Base-by-base conservation (phyloP, 805 yeast species). In the Pichia occidentalis region DNA sequence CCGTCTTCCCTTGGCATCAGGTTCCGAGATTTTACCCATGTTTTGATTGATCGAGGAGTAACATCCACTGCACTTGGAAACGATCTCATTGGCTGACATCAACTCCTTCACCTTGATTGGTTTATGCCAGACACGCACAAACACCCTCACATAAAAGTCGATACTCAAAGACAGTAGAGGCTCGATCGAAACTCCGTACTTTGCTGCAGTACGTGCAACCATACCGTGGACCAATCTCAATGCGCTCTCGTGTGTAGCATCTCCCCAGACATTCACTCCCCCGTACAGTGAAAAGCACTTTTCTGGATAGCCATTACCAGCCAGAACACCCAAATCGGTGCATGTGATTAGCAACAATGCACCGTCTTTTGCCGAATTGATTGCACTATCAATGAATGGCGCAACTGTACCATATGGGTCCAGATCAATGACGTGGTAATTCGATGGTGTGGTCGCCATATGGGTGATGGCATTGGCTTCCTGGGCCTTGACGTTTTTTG, bases 331-430 rank as follows among this genome's bases (percentile, higher is more conserved):
- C 12, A 94, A 71, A 63, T 92, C 99, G 0, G 99, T 92, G 59
- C 98, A 92, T 0, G 99, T 92, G 3, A 92, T 90, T 35, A 92
- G 64, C 47, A 92, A 61, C 29, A 92, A 53, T 1, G 97, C 99
- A 39, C 80, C 88, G 48, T 88, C 87, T 34, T 72, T 73, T n/a
- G 88, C 73, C 23, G 80, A 66, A 52, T 86, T 95, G 23, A 92
- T 67, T 0, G 97, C 97, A 23, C 92, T 77, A 57, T 92, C 98
- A 21, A 92, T 70, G 56, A 92, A 92, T 7, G 98, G 98, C 0
- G 96, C 76, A 0, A 96, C 98, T 0, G 97, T 82, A 22, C 99
- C 99, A 56, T 92, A 92, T 0, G 99, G 99, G 60, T 92, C 99
- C 36, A 92, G 69, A 61, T 92, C 99, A 41, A 92, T 76, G 3